Base-by-base conservation (phyloP, 441 rosid species). In the Populus hybrid region DNA sequence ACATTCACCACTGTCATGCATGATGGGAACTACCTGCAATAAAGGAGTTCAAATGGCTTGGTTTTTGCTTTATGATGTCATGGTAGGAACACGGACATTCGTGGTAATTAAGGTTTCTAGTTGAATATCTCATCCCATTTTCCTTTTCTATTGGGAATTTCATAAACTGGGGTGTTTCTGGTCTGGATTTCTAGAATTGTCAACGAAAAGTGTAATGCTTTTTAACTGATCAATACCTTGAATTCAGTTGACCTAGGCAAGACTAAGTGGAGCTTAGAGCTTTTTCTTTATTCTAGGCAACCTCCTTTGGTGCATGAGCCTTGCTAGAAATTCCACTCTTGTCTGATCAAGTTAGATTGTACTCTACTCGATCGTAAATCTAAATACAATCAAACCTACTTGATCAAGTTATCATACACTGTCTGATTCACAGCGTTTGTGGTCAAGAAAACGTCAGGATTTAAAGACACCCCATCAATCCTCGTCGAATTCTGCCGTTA, bases 1-100 rank as follows among this genome's bases (percentile, higher is more conserved):
- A 70, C 36, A 59, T 69, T 69, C 8, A 24, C 69, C 73, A 76
- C 74, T 69, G 59, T 35, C 26, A 59, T 54, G 78, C 26, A 36
- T 32, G 78, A 34, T 61, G 66, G 66, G 23, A 61, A 61, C 66
- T 61, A 6, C 66, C 21, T 63, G 67, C 30, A 63, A 7, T 11
- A 11, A 63, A 23, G 67, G 9, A 21, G 30, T 0, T 63, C 28
- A n/a, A 63, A 24, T 61, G 66, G 26, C 8, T 63, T 40, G 50
- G 23, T 21, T 63, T 63, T 18, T 63, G 67, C 21, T 63, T 21
- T 23, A 10, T 63, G 10, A n/a, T 63, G 67, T 21, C 14, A 21
- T n/a, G 24, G 57, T 46, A 46, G 23, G 30, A 63, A 21, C 2
- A 63, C 10, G 67, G 30, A 8, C 67, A 10, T 20, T 21, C 11